These are phyloP conservation scores for Stentor roeselii DNA, from an alignment of 73 alveolate species.

Conservation along the genomic window DNA sequence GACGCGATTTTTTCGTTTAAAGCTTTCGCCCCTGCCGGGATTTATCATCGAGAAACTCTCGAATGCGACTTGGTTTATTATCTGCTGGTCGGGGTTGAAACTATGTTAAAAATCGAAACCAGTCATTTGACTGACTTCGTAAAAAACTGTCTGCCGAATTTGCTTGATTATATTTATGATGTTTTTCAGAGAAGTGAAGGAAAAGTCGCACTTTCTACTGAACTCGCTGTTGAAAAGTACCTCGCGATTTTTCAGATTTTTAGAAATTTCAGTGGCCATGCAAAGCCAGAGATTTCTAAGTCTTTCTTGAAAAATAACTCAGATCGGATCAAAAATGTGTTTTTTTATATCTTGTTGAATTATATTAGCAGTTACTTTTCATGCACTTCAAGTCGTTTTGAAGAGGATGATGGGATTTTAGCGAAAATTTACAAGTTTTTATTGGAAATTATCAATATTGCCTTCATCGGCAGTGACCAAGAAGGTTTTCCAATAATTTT, in stretches of 20 bases:
- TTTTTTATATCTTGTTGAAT: slow-evolving; percentile 24
- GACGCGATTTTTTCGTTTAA: neutral
- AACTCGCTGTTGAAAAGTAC: no score
- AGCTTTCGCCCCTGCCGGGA: neutral
- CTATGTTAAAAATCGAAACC: no score
- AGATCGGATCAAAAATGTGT: slow-evolving; percentile 15
- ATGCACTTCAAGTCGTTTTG: slow-evolving; percentile 20
- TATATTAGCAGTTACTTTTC: slow-evolving; percentile 26
- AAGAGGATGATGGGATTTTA: neutral
- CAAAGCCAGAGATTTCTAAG: neutral
- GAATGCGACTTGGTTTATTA: neutral
- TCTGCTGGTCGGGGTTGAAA: neutral
- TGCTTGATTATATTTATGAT: no score
- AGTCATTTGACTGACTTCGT: no score
- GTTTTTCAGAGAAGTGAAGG: no score
- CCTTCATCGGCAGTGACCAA: slow-evolving; percentile 28
- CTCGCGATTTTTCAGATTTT: no score
- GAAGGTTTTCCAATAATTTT: slow-evolving; percentile 38
- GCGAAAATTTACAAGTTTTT: slow-evolving; percentile 20
- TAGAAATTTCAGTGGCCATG: neutral
- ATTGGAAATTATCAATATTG: slow-evolving; percentile 15
- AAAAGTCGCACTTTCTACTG: no score
- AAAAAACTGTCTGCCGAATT: no score
- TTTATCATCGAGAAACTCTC: no score
- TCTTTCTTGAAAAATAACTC: slow-evolving; percentile 26